Evolutionary conservation across 164 flowering plant genomes (phyloP), one percentile per base, ranked within the genome.

Genomic region (Hamamelis virginiana): DNA sequence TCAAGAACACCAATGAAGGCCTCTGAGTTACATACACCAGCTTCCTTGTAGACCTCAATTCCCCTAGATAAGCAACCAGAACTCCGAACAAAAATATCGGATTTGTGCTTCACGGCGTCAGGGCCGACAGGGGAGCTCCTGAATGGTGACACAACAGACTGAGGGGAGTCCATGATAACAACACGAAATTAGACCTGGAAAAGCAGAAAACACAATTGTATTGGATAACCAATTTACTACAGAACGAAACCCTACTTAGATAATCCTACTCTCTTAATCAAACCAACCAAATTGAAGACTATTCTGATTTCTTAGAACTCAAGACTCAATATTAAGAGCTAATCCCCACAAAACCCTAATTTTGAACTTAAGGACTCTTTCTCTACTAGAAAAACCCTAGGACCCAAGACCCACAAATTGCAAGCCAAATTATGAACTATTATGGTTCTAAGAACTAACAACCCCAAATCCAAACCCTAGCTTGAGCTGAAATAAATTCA

Each of bases 111-210:
- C 78, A 81, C 82, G 3, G 76, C 63, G 73, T 85, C 86, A 13
- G 74, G 51, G 56, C 64, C 66, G 18, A 75, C 68, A 33, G 81
- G 58, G 18, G 79, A 75, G 82, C 53, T 76, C 74, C 82, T 82
- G 68, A 83, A 76, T 56, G 89, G 86, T 55, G 87, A 85, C 23
- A 87, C 85, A 74, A 83, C 86, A 23, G 92, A 84, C 68, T 82
- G 86, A 58, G 84, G 92, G 58, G 91, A 84, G 72, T 85, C 89
- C 98, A 92, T 92, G 72, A 48, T 53, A 70, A 69, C 64, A 64
- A 56, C 50, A 72, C 60, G 57, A 13, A 61, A 52, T 3, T 15
- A 61, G 48, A 59, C 68, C 79, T 75, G 67, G 50, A 51, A 64
- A 71, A 74, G 9, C 67, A 33, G n/a, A 67, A n/a, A 78, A 57